Percentiles rank a stretch among this genome's conserved stretches.
These are phyloP conservation scores for Cavenderia fasciculata DNA, from an alignment of 78 protist genomes.

Conservation along the genomic window DNA sequence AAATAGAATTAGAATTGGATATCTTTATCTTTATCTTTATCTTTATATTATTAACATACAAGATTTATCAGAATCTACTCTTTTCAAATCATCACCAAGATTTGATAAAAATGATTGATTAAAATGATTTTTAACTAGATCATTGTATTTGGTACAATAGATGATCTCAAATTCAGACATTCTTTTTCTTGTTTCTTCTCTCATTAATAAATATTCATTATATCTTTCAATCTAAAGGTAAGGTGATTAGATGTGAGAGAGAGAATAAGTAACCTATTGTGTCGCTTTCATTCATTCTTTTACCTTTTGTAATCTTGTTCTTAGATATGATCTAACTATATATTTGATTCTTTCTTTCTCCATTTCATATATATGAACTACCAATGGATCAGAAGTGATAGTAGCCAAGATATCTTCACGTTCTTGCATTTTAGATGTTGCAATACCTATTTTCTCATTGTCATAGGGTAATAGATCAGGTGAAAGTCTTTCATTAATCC, in stretches of 20 bases:
- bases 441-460: background rate
- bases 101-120: conserved; percentile 27
- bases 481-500: conserved; percentile 67
- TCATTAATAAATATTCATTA: conserved; percentile 4
- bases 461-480: conserved; percentile 33
- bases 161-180: conserved; percentile 20
- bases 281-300: background rate
- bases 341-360: conserved; percentile 69
- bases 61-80: background rate
- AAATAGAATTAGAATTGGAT: background rate
- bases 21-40: background rate
- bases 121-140: conserved; percentile 27
- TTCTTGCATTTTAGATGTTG: conserved; percentile 5
- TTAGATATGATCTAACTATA: conserved; percentile 38
- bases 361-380: conserved; percentile 66
- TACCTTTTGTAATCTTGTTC: conserved; percentile 42
- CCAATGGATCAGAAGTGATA: conserved; percentile 1
- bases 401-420: conserved; percentile 12
- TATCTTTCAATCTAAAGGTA: conserved; percentile 17
- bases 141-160: conserved; percentile 17
- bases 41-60: background rate
- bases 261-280: background rate
- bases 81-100: background rate
- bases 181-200: too few species aligned
- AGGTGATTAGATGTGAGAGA: background rate